Base-by-base conservation (phyloP, 2,329 filamentous ascomycete genomes). In the Sporothrix globosa region DNA sequence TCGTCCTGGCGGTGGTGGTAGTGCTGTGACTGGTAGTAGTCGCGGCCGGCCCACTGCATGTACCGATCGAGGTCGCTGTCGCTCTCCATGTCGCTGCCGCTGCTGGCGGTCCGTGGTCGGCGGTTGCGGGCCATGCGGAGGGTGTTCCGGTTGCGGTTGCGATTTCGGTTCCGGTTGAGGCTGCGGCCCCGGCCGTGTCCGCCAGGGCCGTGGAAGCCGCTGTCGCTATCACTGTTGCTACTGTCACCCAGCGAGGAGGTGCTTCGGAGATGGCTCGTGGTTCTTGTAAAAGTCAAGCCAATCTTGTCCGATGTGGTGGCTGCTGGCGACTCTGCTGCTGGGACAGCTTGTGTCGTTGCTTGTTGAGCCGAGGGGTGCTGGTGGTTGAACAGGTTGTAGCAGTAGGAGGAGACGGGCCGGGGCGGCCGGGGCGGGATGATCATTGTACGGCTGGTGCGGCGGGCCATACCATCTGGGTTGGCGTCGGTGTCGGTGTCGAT, bases 31-130 rank as follows among this genome's bases (percentile, higher is more conserved):
- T 48, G 66, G n/a, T 68, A 34, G 39, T 56, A 68, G 52, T 58
- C 52, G 5, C 66, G 66, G 34, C 66, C 66, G 50, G 66, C 66
- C 63, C 63, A 67, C 63, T 67, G 63, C 63, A 67, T 52, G 30
- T 53, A 67, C 17, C 63, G 63, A 21, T 67, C 63, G 9, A 54
- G 17, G 27, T 54, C 60, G 56, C 67, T 69, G 54, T 60, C 67
- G 41, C 53, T 61, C 44, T 63, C 46, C 27, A 30, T 63, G 34
- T 61, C 9, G 27, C 54, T 30, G 44, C 61, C 39, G 24, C 30
- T 41, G 30, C 17, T 41, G 30, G 56, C 39, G 6, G 17, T 34
- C 7, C 30, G 56, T 21, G 30, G 56, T 19, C 53, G 67, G 52
- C 39, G 41, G 21, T 46, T 53, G 21, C 58, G 58, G 13, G 39